Percentiles rank a stretch among this genome's conserved stretches.
These are phyloP conservation scores for Colletotrichum cuscutae DNA, from an alignment of 2,329 filamentous ascomycete genomes.

Conservation along the genomic window DNA sequence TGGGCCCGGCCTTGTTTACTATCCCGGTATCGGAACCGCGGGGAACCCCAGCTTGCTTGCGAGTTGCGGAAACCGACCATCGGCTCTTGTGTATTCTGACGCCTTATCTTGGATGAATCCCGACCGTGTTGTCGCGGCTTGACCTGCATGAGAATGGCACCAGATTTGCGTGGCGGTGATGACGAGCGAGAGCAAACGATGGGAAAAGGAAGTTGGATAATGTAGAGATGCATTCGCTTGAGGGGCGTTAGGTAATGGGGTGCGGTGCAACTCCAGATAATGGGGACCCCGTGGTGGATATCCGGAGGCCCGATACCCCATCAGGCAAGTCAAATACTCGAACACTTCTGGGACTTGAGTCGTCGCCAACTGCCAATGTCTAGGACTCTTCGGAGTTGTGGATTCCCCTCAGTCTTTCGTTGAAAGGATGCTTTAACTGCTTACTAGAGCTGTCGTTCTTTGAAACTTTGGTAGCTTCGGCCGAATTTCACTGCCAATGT, in stretches of 20 bases:
- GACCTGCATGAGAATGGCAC: neutral
- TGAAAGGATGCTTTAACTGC: neutral
- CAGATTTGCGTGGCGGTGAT: neutral
- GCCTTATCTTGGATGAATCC: neutral
- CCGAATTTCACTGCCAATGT: neutral
- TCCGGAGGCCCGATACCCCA: constrained; percentile 7
- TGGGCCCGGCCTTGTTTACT: neutral
- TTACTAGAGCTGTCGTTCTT: neutral
- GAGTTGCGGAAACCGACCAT: neutral
- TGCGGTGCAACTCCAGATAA: too few relatives aligned
- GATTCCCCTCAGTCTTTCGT: neutral
- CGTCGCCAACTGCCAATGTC: neutral
- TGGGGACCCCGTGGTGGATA: constrained; percentile 21
- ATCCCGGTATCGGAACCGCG: constrained; percentile 23
- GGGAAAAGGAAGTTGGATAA: neutral
- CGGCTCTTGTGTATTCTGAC: neutral
- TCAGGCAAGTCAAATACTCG: neutral
- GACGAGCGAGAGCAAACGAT: neutral
- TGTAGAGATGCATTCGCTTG: neutral
- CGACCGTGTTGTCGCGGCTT: neutral
- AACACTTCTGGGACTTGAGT: neutral
- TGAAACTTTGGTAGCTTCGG: too few relatives aligned
- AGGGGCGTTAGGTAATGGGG: constrained; percentile 9
- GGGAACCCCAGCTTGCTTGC: neutral
- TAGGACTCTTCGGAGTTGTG: too few relatives aligned